These are phyloP conservation scores for Symbiodinium pilosum DNA, from an alignment of 73 alveolate genomes.

Conservation along the genomic window DNA sequence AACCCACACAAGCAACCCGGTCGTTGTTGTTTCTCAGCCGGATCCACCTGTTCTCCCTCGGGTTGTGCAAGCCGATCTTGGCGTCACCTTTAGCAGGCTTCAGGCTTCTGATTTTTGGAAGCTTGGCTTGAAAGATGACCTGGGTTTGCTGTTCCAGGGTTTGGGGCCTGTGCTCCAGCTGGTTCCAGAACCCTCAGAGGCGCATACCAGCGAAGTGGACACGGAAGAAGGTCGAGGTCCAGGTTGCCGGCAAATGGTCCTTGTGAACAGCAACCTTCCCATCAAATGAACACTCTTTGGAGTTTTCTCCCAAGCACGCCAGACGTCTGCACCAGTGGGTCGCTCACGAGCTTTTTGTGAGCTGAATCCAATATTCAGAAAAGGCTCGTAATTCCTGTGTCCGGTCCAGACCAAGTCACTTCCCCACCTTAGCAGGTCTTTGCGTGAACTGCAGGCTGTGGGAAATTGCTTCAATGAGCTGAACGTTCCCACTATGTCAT, in stretches of 20 bases:
- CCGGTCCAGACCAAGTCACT: background rate
- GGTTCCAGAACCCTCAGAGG: background rate
- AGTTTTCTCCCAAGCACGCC: background rate
- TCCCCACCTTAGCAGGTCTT: too few species aligned
- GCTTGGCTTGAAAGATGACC: too few species aligned
- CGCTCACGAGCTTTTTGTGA: too few species aligned
- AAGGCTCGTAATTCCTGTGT: background rate
- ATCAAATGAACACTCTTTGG: background rate
- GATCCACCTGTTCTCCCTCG: background rate
- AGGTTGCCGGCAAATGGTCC: background rate
- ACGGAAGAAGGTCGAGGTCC: background rate
- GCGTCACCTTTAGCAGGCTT: background rate
- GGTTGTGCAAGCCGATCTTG: conserved; percentile 2
- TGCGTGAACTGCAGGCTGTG: too few species aligned
- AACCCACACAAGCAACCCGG: background rate
- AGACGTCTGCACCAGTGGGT: too few species aligned
- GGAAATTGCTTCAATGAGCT: too few species aligned
- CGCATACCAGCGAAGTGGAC: background rate
- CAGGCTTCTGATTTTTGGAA: too few species aligned
- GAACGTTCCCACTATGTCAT: too few species aligned
- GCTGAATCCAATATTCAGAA: too few species aligned
- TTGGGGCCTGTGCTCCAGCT: too few species aligned
- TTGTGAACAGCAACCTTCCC: background rate
- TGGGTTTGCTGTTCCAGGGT: too few species aligned
- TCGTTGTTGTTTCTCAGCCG: background rate